Base-by-base conservation (phyloP, 345 rosid genomes). In the Populus tremula region DNA sequence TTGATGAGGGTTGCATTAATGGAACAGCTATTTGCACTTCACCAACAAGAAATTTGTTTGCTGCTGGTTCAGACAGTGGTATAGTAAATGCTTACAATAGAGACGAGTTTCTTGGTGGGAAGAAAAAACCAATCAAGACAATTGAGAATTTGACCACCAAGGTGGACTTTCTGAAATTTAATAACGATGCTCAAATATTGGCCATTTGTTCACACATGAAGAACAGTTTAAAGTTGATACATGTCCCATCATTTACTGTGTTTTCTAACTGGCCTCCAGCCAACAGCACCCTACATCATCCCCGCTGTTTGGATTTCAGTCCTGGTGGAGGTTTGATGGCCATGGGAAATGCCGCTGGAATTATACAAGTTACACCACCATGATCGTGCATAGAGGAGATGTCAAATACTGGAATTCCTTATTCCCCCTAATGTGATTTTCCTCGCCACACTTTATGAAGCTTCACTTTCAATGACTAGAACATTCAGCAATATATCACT, bases 321-420 rank as follows among this genome's bases (percentile, higher is more conserved):
- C 99, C 96, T 4, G 96, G 92, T 59, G 89, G 98, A 79, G 98
- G 99, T 25, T 95, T 93, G 85, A 87, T 92, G 94, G 99, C 93
- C 8, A 86, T 93, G 69, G 99, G 94, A 61, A 93, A 91, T 84
- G 92, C 96, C 20, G 90, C 92, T 3, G 96, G 98, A 38, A 91
- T 69, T 95, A 13, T 95, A 90, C 82, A 96, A 92, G 91, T 80
- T 96, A 85, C 97, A 92, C 76, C 96, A 91, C 82, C 90, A 93
- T 78, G 73, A 89, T 43, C 87, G 88, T 70, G 99, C 99, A n/a
- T 93, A 84, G 74, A 68, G 45, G 62, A 41, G 53, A 33, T 53
- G 5, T 53, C 25, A 23, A 53, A 27, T 45, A 13, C 5, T 27
- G 62, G 29, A 5, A 27, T 54, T 25, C 36, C 16, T 27, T 36